Conservation (phyloP, 768 basidiomycete species). For the Mycena kentingensis region DNA sequence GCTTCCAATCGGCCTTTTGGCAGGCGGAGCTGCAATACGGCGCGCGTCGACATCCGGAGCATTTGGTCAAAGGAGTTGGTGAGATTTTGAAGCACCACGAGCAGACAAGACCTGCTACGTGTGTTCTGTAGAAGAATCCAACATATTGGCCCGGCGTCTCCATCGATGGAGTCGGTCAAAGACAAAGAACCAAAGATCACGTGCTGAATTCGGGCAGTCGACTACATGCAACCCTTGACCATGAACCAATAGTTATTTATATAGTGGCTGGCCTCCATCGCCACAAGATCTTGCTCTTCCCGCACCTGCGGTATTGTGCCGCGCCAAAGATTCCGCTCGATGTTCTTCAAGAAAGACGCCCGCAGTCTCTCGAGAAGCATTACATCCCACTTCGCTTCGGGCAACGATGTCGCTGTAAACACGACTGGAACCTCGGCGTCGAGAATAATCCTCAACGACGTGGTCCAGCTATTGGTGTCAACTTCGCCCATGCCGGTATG, state of each 20-base stretch:
- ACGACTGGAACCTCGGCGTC: not conserved
- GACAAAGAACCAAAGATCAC: too few species aligned
- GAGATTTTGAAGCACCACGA: too few species aligned
- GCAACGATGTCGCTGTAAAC: not conserved
- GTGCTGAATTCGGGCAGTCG: too few species aligned
- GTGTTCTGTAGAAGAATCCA: too few species aligned
- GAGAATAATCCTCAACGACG: not conserved
- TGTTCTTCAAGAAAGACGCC: not conserved
- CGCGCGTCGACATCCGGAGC: constrained; percentile 1
- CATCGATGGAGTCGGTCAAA: too few species aligned
- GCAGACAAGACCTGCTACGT: too few species aligned
- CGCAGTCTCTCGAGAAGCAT: not conserved
- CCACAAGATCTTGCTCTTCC: not conserved
- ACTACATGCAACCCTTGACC: too few species aligned
- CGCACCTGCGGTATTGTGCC: not conserved
- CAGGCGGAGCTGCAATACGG: constrained; percentile 3
- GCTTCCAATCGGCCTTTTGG: constrained; percentile 3
- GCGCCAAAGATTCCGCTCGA: not conserved
- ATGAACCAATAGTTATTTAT: not conserved
- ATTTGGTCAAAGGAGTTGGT: too few species aligned
- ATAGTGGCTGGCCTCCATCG: not conserved
- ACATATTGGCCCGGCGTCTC: too few species aligned
- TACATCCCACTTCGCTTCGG: not conserved
- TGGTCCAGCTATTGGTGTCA: not conserved
- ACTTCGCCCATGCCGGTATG: constrained; percentile 1